Evolutionary conservation across 2,329 filamentous ascomycete species (phyloP).

Genomic region (Knufia petricola): DNA sequence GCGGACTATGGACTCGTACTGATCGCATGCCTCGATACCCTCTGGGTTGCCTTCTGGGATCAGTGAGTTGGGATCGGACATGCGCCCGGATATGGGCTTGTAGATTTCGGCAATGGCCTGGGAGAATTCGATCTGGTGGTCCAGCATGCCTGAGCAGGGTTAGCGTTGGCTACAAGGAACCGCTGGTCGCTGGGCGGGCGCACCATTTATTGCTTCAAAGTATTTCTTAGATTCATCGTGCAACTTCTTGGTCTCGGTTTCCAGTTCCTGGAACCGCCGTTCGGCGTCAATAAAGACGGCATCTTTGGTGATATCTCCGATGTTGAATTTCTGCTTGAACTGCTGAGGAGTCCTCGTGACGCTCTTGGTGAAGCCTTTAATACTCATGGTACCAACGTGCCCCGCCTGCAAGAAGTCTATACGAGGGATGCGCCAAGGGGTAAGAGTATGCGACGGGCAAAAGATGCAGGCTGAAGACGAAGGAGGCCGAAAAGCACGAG

Average conservation of each 20-base stretch:
- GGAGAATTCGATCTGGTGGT: conserved; percentile 96
- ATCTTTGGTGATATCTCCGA: conserved; percentile 93
- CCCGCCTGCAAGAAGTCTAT: neutral
- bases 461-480: neutral
- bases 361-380: conserved; percentile 91
- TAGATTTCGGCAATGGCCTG: conserved; percentile 94
- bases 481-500: neutral
- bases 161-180: conserved; percentile 4
- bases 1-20: conserved; percentile 84
- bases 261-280: conserved; percentile 84
- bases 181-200: conserved; percentile 17
- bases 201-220: conserved; percentile 88
- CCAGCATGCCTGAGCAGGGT: conserved; percentile 62
- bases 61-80: conserved; percentile 82
- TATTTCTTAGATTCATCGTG: conserved; percentile 98
- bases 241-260: conserved; percentile 89
- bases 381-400: conserved; percentile 82
- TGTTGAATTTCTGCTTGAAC: conserved; percentile 84
- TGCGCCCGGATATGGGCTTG: conserved; percentile 90
- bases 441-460: neutral
- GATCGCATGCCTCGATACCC: conserved; percentile 88
- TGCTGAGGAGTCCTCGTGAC: conserved; percentile 82
- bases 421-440: neutral
- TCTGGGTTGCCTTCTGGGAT: conserved; percentile 78
- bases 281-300: conserved; percentile 90